Base-by-base conservation (phyloP, 495 filamentous ascomycete genomes). In the Aspergillus steynii region DNA sequence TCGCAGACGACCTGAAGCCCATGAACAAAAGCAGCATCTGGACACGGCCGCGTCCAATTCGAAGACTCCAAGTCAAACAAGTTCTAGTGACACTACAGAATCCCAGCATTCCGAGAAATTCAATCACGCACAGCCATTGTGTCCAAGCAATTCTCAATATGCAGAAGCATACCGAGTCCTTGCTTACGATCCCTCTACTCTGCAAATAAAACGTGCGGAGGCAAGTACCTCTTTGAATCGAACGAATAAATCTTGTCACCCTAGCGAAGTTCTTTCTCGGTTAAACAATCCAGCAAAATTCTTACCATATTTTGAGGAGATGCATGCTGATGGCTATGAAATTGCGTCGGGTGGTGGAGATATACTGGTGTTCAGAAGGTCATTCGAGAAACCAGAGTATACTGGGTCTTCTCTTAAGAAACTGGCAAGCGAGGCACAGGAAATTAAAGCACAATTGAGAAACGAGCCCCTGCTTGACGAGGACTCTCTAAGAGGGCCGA, bases 231-330 rank as follows among this genome's bases (percentile, higher is more conserved):
- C 81, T 55, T 80, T 85, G 15, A 68, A 73, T 34, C 28, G 58
- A 26, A 54, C 68, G 6, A 72, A 76, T 50, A 69, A 74, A 34
- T 70, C 79, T 3, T 65, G 84, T 1, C 79, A 81, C 29, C 86
- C 87, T 9, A 77, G 83, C 46, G 86, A 92, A 50, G 81, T 87
- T 4, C 73, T 95, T 8, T 77, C 84, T 8, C 85, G 82, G n/a
- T 77, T 93, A 12, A 83, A 86, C 52, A 85, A 88, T 61, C 88
- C 90, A 0, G 79, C 87, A 26, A 87, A 86, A 59, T 95, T 93
- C 69, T 77, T 92, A 37, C 83, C 89, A 0, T 82, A 91, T 58
- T 86, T 93, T 51, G 77, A 76, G 2, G 73, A 80, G 15, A 82
- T 95, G 61, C 80, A 88, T 63, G 71, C 78, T 10, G 80, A 88